Evolutionary conservation across 2,329 filamentous ascomycete genomes (phyloP).

Genomic region (Chrysoporthe puriensis): DNA sequence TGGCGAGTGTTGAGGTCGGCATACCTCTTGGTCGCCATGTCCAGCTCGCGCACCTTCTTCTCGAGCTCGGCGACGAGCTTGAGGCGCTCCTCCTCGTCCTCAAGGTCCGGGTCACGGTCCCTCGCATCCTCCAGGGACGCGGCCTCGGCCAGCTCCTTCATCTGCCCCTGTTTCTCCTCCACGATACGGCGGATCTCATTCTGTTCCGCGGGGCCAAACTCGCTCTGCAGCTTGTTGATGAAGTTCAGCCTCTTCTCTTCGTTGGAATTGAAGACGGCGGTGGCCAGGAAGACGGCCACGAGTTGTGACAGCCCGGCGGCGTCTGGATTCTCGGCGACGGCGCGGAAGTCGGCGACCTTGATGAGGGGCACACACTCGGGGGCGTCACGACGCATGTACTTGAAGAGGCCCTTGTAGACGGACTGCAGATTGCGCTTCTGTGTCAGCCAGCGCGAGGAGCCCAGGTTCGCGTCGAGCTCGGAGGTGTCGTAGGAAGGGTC

Average conservation of each 20-base stretch:
- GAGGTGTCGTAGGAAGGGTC: slow-evolving; percentile 59
- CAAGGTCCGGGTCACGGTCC: slow-evolving; percentile 56
- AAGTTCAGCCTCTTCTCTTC: slow-evolving; percentile 33
- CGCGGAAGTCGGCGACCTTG: slow-evolving; percentile 59
- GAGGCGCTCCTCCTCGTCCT: slow-evolving; percentile 60
- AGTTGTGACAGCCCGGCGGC: slow-evolving; percentile 56
- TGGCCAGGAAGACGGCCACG: slow-evolving; percentile 36
- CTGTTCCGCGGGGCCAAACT: slow-evolving; percentile 42
- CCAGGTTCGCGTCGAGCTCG: slow-evolving; percentile 53
- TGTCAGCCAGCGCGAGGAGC: slow-evolving; percentile 50
- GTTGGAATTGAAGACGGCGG: slow-evolving; percentile 37
- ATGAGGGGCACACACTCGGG: slow-evolving; percentile 56
- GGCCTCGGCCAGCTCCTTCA: slow-evolving; percentile 36
- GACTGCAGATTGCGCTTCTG: slow-evolving; percentile 93
- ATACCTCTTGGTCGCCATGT: slow-evolving; percentile 58
- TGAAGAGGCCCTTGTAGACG: slow-evolving; percentile 83
- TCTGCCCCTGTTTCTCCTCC: slow-evolving; percentile 50
- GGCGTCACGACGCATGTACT: slow-evolving; percentile 63
- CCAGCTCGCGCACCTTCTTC: slow-evolving; percentile 38
- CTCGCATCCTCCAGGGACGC: slow-evolving; percentile 33
- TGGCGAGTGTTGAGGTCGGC: slow-evolving; percentile 63
- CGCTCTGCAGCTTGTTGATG: slow-evolving; percentile 38
- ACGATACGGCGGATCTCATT: slow-evolving; percentile 53
- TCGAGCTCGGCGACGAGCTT: slow-evolving; percentile 49
- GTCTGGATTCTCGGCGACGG: slow-evolving; percentile 60